Evolutionary conservation across 306 rosid species (phyloP).

Genomic region (Luffa aegyptiaca): DNA sequence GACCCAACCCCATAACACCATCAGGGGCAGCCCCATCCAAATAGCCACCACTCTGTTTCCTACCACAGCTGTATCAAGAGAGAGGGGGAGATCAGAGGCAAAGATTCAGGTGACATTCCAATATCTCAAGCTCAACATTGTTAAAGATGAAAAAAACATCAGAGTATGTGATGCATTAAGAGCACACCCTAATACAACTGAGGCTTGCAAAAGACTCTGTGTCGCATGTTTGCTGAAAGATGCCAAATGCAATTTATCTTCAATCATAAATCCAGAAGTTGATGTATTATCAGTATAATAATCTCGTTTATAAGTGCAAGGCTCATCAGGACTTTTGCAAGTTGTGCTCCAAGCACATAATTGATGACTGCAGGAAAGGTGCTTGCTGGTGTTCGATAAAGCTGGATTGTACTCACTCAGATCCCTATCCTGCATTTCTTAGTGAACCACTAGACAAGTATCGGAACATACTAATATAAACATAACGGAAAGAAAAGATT

Average conservation of each 20-base stretch:
- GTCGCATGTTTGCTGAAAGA: constrained; percentile 22
- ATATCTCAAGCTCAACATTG: neutral
- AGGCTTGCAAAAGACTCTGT: constrained; percentile 42
- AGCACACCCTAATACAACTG: constrained; percentile 58
- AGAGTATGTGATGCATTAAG: neutral
- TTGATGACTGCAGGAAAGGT: constrained; percentile 48
- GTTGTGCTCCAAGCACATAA: constrained; percentile 43
- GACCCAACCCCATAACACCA: constrained; percentile 65
- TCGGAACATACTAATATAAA: neutral
- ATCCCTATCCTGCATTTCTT: constrained; percentile 69
- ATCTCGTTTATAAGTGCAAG: constrained; percentile 42
- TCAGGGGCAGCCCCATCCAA: constrained; percentile 59
- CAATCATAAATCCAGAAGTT: constrained; percentile 61
- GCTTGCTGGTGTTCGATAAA: constrained; percentile 53
- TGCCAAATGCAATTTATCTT: constrained; percentile 53
- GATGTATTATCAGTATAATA: constrained; percentile 56
- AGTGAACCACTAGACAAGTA: neutral
- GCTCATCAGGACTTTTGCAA: constrained; percentile 42
- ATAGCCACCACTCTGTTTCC: constrained; percentile 48
- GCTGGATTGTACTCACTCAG: constrained; percentile 56
- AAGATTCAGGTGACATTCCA: neutral
- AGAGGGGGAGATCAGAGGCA: neutral
- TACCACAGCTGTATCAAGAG: constrained; percentile 45
- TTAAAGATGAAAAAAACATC: neutral
- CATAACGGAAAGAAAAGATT: neutral